Evolutionary conservation across 1,284 basidiomycete species (phyloP).

Genomic region (Amylostereum chailletii): DNA sequence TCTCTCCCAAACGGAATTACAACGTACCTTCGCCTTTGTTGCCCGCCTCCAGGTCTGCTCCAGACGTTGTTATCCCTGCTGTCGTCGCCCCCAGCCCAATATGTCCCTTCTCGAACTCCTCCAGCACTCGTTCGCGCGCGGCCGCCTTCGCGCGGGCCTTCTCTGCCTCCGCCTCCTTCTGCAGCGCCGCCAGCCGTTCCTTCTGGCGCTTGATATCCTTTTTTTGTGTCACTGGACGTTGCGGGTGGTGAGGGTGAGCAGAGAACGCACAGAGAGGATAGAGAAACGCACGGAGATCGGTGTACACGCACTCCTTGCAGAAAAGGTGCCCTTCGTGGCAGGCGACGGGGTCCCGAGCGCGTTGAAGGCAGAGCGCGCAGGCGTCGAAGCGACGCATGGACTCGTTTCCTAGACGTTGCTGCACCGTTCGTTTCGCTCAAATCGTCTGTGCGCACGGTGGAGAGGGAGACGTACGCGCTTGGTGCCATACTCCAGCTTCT

Average conservation of each 20-base stretch:
- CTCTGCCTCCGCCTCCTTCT: slow-evolving; percentile 71
- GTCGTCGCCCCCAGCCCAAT: slow-evolving; percentile 46
- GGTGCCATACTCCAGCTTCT: slow-evolving; percentile 76
- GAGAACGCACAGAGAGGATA: not conserved
- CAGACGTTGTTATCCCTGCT: slow-evolving; percentile 27
- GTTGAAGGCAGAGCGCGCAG: slow-evolving; percentile 78
- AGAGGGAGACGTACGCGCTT: slow-evolving; percentile 42
- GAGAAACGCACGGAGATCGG: slow-evolving; percentile 55
- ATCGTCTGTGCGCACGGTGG: not conserved
- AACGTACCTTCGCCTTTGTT: slow-evolving; percentile 16
- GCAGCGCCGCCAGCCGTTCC: slow-evolving; percentile 61
- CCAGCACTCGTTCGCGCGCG: slow-evolving; percentile 77
- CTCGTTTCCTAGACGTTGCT: slow-evolving; percentile 85
- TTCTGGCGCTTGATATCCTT: slow-evolving; percentile 84
- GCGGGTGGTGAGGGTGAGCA: slow-evolving; percentile 8
- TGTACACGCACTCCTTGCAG: slow-evolving; percentile 83
- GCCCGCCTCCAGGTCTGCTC: slow-evolving; percentile 14
- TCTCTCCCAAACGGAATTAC: no score
- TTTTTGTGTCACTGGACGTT: slow-evolving; percentile 68
- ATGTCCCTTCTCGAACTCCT: slow-evolving; percentile 82
- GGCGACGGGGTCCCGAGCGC: slow-evolving; percentile 70
- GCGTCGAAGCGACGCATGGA: slow-evolving; percentile 85
- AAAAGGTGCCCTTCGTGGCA: slow-evolving; percentile 83
- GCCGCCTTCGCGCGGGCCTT: slow-evolving; percentile 52
- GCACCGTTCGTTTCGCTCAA: slow-evolving; percentile 11